Conservation (phyloP, 1,139 yeast genomes). For the Casaregolazyma suthepensis region DNA sequence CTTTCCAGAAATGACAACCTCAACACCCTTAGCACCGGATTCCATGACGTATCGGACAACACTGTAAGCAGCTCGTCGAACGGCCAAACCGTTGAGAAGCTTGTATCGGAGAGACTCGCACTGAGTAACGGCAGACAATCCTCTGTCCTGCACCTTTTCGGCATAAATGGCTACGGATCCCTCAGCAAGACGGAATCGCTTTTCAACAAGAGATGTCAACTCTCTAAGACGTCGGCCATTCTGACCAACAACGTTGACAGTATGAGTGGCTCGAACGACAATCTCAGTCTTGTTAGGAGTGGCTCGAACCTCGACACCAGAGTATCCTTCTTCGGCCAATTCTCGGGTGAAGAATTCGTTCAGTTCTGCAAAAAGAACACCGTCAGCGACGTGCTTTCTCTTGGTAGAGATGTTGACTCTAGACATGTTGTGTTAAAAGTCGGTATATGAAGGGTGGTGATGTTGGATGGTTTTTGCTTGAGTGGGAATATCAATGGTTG, state of each 20-base stretch:
- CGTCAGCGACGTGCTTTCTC: constrained; percentile 84
- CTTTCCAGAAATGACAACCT: constrained; percentile 98
- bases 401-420: constrained; percentile 35
- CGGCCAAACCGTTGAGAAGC: constrained; percentile 97
- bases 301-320: constrained; percentile 99
- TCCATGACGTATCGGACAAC: constrained; percentile 99
- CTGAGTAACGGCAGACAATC: constrained; percentile 99
- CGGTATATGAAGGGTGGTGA: constrained; percentile 1
- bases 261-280: constrained; percentile 98
- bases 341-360: constrained; percentile 99
- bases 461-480: constrained; percentile 5
- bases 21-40: constrained; percentile 99
- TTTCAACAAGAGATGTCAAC: constrained; percentile 94
- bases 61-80: constrained; percentile 99
- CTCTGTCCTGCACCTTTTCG: constrained; percentile 99
- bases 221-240: constrained; percentile 99
- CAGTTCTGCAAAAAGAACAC: constrained; percentile 99
- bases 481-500: background rate
- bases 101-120: constrained; percentile 99
- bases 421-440: constrained; percentile 9
- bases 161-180: constrained; percentile 95
- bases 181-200: constrained; percentile 96
- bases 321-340: constrained; percentile 99
- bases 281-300: constrained; percentile 98
- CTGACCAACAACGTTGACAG: constrained; percentile 98